These are phyloP conservation scores for Pelargonium nanum DNA, from an alignment of 345 rosid genomes.

Conservation along the genomic window DNA sequence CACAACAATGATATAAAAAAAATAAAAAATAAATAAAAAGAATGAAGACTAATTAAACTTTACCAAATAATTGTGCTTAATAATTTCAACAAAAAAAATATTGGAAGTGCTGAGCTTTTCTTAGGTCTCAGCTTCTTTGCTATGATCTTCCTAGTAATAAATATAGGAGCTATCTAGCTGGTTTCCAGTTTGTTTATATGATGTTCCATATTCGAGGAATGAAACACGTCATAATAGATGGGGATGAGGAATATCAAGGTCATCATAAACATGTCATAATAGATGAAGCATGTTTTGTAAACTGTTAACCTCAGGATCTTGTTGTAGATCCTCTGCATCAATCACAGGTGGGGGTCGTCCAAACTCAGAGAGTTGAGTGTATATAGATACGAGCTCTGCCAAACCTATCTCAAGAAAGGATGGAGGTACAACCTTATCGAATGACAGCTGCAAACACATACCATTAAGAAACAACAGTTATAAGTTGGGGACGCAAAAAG, in stretches of 20 bases:
- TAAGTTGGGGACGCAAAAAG: too few species aligned
- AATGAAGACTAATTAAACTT: neutral
- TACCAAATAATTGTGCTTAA: neutral
- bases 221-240: too few species aligned
- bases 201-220: too few species aligned
- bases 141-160: too few species aligned
- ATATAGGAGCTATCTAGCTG: too few species aligned
- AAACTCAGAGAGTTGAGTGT: slow-evolving; percentile 53
- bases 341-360: slow-evolving; percentile 61
- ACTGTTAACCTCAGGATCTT: slow-evolving; percentile 60
- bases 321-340: slow-evolving; percentile 63
- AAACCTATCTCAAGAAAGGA: slow-evolving; percentile 69
- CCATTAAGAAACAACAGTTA: too few species aligned
- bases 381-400: slow-evolving; percentile 56
- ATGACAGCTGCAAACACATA: slow-evolving; percentile 50
- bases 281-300: neutral
- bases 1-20: slow-evolving; percentile 8
- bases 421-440: slow-evolving; percentile 54
- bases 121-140: too few species aligned
- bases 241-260: too few species aligned
- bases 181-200: too few species aligned
- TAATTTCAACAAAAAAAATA: too few species aligned
- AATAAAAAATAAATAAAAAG: slow-evolving; percentile 1
- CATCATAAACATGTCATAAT: neutral
- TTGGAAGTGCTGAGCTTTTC: too few species aligned